Conservation (phyloP, 2,329 filamentous ascomycete genomes). For the Ophiocordyceps australis region DNA sequence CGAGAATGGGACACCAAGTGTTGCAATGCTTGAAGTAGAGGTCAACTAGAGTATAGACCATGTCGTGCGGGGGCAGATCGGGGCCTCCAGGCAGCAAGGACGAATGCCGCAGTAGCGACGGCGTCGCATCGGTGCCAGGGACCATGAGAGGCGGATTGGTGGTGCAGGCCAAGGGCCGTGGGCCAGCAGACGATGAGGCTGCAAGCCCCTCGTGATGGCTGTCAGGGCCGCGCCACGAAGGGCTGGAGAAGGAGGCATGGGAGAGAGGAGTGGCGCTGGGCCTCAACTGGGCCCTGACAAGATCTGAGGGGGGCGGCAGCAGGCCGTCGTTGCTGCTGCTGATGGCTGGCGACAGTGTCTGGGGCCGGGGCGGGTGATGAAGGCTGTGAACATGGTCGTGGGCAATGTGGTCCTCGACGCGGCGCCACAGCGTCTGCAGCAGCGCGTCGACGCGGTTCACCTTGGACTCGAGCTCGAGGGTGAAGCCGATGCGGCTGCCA, state of each 20-base stretch:
- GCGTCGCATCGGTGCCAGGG: slow-evolving; percentile 1
- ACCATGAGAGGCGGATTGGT: too few relatives aligned
- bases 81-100: slow-evolving; percentile 17
- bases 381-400: slow-evolving; percentile 12
- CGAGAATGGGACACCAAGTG: slow-evolving; percentile 33
- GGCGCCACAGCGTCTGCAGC: slow-evolving; percentile 20
- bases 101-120: slow-evolving; percentile 6
- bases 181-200: too few relatives aligned
- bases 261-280: slow-evolving; percentile 8
- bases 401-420: slow-evolving; percentile 22
- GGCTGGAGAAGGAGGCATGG: slow-evolving; percentile 17
- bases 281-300: slow-evolving; percentile 6
- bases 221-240: slow-evolving; percentile 9
- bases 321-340: slow-evolving; percentile 15
- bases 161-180: too few relatives aligned
- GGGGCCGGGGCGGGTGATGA: slow-evolving; percentile 3
- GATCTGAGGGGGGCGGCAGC: slow-evolving; percentile 4
- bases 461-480: slow-evolving; percentile 38
- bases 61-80: slow-evolving; percentile 39
- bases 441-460: slow-evolving; percentile 32
- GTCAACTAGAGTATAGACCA: slow-evolving; percentile 39
- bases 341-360: slow-evolving; percentile 14
- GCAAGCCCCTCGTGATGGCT: too few relatives aligned
- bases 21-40: slow-evolving; percentile 47
- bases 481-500: slow-evolving; percentile 42